A percentile compares a stretch with the other conserved stretches of the same genome.
phyloP scores from a whole-genome alignment of 2,329 filamentous ascomycete species.

The Cladosporium sp. region DNA sequence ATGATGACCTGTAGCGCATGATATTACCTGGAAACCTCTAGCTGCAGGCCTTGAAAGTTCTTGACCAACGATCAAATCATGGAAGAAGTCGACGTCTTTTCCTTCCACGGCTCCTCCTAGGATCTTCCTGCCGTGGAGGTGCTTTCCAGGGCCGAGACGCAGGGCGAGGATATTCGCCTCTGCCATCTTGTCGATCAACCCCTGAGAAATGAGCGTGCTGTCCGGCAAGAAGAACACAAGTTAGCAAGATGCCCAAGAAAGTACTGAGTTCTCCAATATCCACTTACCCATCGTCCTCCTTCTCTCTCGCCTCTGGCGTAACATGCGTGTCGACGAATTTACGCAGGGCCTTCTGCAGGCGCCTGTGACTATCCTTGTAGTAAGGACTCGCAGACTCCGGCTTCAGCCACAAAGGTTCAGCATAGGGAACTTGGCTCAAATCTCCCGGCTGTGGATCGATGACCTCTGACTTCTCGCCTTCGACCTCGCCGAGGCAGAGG shows the following conservation, averaged over 20 bases:
- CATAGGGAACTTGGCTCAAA: conserved; percentile 76
- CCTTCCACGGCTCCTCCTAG: conserved; percentile 70
- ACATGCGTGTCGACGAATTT: conserved; percentile 72
- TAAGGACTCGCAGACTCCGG: conserved; percentile 77
- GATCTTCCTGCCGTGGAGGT: conserved; percentile 70
- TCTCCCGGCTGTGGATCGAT: conserved; percentile 69
- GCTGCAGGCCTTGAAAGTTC: conserved; percentile 71
- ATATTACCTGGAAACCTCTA: conserved; percentile 74
- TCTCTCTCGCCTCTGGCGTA: conserved; percentile 71
- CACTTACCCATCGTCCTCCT: conserved; percentile 65
- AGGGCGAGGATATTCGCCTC: conserved; percentile 73
- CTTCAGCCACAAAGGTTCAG: conserved; percentile 79
- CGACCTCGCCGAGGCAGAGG: conserved; percentile 73
- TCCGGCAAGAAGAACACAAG: not conserved
- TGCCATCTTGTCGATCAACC: conserved; percentile 78
- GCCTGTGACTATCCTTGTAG: conserved; percentile 72
- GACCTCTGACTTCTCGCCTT: conserved; percentile 73
- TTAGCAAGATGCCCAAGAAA: not conserved
- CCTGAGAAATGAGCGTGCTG: conserved; percentile 63
- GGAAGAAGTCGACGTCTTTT: conserved; percentile 84
- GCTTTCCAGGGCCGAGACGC: conserved; percentile 79
- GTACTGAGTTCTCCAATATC: not conserved
- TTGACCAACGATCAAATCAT: conserved; percentile 74
- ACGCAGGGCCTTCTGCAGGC: conserved; percentile 68
- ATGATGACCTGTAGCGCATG: not conserved